A percentile compares a stretch with the other conserved stretches of the same genome.
phyloP scores from a whole-genome alignment of 75 land plant genomes.

The Gnetum montanum region DNA sequence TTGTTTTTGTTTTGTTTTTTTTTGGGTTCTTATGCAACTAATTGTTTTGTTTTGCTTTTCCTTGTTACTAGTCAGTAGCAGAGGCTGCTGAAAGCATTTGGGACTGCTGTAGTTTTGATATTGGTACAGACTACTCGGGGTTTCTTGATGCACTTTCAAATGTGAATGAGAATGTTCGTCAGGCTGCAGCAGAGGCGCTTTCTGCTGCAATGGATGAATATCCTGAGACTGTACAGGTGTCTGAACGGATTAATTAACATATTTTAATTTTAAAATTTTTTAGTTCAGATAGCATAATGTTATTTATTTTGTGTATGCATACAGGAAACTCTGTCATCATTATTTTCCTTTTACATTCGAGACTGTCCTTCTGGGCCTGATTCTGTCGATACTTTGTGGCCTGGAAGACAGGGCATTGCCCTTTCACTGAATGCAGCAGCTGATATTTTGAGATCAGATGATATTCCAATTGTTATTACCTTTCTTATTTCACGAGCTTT shows the following conservation, averaged over 20 bases:
- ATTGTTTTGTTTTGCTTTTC: not conserved
- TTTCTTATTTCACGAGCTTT: constrained; percentile 92
- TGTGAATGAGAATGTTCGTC: constrained; percentile 79
- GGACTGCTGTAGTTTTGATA: constrained; percentile 83
- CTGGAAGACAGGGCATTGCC: constrained; percentile 92
- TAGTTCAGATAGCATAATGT: not conserved
- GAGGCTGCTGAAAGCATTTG: constrained; percentile 90
- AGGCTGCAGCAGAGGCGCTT: constrained; percentile 84
- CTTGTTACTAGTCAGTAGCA: constrained; percentile 52
- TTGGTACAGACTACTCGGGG: constrained; percentile 85
- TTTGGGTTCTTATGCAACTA: no score
- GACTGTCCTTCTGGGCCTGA: constrained; percentile 46
- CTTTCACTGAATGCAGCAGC: constrained; percentile 81
- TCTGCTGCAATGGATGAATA: constrained; percentile 91
- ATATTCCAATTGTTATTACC: constrained; percentile 87
- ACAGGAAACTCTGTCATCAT: constrained; percentile 79
- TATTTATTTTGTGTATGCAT: not conserved
- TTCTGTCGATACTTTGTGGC: constrained; percentile 64
- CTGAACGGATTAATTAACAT: not conserved
- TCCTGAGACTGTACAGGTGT: constrained; percentile 75
- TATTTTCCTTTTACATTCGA: constrained; percentile 66
- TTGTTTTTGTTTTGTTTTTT: no score
- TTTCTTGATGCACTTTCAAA: constrained; percentile 79
- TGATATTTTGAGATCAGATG: constrained; percentile 78
- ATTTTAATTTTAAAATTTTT: not conserved